phyloP scores from a whole-genome alignment of 345 rosid species.

The Eucalyptus coolabah region DNA sequence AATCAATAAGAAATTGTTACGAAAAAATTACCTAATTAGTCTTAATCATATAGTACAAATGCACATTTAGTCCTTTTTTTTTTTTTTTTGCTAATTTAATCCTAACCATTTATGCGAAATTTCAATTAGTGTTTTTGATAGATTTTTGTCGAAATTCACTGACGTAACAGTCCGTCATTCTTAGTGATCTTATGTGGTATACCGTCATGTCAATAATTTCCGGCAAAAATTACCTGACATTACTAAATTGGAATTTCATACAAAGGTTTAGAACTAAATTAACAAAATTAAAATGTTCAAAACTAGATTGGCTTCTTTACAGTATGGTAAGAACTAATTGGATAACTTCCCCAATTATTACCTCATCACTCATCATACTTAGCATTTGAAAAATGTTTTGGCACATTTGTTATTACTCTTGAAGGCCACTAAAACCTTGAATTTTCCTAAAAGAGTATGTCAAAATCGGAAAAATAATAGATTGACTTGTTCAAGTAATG shows the following conservation, averaged over 20 bases:
- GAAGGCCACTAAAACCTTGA: background rate
- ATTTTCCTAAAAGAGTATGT: background rate
- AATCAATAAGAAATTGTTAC: background rate
- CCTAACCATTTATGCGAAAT: background rate
- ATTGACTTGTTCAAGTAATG: background rate
- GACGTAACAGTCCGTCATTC: fast-evolving
- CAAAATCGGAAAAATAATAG: background rate
- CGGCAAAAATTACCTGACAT: background rate
- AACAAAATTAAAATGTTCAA: background rate
- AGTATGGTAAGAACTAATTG: background rate
- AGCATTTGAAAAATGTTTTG: background rate
- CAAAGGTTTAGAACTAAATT: background rate
- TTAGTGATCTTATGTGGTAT: background rate
- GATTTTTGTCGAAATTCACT: fast-evolving
- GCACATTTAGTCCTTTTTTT: background rate
- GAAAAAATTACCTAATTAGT: background rate
- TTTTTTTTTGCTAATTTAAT: background rate
- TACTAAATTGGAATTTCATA: background rate
- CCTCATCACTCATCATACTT: background rate
- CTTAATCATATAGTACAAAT: background rate
- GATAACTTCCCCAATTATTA: background rate
- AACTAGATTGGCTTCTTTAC: background rate
- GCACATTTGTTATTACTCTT: background rate
- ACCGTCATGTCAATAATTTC: background rate
- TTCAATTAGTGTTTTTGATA: background rate